Evolutionary conservation across 495 filamentous ascomycete genomes (phyloP).

Genomic region (Aspergillus nidulans): DNA sequence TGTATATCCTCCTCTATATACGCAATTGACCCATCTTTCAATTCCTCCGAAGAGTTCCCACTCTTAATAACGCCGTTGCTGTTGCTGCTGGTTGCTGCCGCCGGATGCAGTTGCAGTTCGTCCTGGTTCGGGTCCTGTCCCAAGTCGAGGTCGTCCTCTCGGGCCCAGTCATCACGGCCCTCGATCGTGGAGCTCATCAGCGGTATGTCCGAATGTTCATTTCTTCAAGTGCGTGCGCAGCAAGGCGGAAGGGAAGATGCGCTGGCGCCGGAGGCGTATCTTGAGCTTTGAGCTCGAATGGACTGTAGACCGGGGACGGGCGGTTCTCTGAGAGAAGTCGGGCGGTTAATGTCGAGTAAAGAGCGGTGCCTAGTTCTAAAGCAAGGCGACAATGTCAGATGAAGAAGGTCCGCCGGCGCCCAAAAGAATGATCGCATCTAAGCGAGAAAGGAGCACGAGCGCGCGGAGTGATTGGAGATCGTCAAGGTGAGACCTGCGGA

Average conservation of each 20-base stretch:
- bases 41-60: slow-evolving; percentile 1
- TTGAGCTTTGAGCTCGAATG: neutral
- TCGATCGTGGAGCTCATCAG: slow-evolving; percentile 51
- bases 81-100: neutral
- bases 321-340: neutral
- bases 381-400: neutral
- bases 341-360: neutral
- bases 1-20: slow-evolving; percentile 28
- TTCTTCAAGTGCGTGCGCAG: slow-evolving; percentile 22
- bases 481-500: neutral
- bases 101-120: slow-evolving; percentile 19
- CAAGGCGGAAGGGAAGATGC: neutral
- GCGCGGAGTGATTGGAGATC: slow-evolving; percentile 6
- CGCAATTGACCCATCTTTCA: slow-evolving; percentile 14
- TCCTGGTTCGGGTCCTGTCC: slow-evolving; percentile 23
- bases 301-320: neutral
- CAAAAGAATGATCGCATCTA: slow-evolving; percentile 1
- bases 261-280: neutral
- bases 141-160: slow-evolving; percentile 47
- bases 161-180: slow-evolving; percentile 41
- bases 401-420: neutral
- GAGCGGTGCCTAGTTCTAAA: neutral
- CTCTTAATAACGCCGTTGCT: slow-evolving; percentile 24
- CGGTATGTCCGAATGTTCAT: slow-evolving; percentile 41
- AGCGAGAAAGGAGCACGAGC: slow-evolving; percentile 2